Evolutionary conservation across 2,329 filamentous ascomycete species (phyloP).

Genomic region (Diaporthe capsici): DNA sequence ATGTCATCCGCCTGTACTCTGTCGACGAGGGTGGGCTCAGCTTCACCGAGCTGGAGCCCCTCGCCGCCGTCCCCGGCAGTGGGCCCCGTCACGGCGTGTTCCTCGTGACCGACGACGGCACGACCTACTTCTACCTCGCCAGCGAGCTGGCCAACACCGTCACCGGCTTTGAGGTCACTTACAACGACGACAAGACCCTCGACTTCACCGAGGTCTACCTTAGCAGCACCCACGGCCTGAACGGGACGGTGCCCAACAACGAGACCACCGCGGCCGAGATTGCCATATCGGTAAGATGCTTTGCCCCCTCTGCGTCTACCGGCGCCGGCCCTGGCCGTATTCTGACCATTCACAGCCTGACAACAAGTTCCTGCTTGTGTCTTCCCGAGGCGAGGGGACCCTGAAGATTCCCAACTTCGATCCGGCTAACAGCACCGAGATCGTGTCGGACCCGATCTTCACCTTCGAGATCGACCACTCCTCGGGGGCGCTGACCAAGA

Average conservation of each 20-base stretch:
- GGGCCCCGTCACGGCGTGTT: slow-evolving; percentile 79
- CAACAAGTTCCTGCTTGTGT: slow-evolving; percentile 74
- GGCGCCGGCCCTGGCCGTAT: not conserved
- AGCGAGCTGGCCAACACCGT: slow-evolving; percentile 73
- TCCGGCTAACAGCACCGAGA: slow-evolving; percentile 56
- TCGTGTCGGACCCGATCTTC: slow-evolving; percentile 75
- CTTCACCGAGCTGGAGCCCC: slow-evolving; percentile 56
- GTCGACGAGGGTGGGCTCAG: slow-evolving; percentile 63
- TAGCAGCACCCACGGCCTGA: slow-evolving; percentile 67
- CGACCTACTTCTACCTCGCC: slow-evolving; percentile 72
- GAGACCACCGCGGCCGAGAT: slow-evolving; percentile 66
- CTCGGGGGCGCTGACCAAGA: slow-evolving; percentile 68
- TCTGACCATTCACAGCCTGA: slow-evolving; percentile 61
- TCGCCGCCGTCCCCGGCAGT: slow-evolving; percentile 63
- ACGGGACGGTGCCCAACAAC: slow-evolving; percentile 21
- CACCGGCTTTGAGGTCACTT: slow-evolving; percentile 68
- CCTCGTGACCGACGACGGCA: slow-evolving; percentile 55
- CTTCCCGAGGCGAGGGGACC: slow-evolving; percentile 74
- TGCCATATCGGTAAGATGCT: slow-evolving; percentile 66
- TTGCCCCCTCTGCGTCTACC: not conserved
- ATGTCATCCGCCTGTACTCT: slow-evolving; percentile 70
- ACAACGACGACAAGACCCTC: slow-evolving; percentile 59
- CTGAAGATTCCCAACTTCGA: slow-evolving; percentile 61
- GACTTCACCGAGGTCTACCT: slow-evolving; percentile 62
- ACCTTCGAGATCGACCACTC: slow-evolving; percentile 68